A percentile compares a stretch with the other conserved stretches of the same genome.
phyloP scores from a whole-genome alignment of 1,139 yeast species.

The Yamadazyma blattariae region DNA sequence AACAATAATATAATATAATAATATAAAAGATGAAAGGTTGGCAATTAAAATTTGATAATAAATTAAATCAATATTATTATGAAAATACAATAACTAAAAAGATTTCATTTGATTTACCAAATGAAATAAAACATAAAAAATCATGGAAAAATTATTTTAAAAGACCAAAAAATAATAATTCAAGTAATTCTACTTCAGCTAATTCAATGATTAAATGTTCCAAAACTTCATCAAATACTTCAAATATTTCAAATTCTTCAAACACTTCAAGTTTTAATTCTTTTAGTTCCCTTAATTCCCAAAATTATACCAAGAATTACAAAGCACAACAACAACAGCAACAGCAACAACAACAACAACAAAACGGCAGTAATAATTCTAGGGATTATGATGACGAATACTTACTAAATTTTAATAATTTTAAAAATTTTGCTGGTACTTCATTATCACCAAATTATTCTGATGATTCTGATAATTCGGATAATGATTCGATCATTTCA shows the following conservation, averaged over 20 bases:
- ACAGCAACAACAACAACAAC: not conserved
- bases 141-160: not conserved
- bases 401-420: slow-evolving; percentile 23
- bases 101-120: slow-evolving; percentile 33
- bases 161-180: not conserved
- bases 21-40: slow-evolving; percentile 15
- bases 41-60: slow-evolving; percentile 29
- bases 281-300: not conserved
- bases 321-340: not conserved
- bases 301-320: not conserved
- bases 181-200: not conserved
- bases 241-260: not conserved
- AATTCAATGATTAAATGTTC: not conserved
- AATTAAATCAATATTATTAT: slow-evolving; percentile 37
- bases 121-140: slow-evolving; percentile 27
- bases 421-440: slow-evolving; percentile 34
- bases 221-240: no score
- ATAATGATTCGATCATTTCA: slow-evolving; percentile 21
- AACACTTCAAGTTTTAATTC: not conserved
- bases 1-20: no score
- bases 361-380: not conserved
- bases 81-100: slow-evolving; percentile 17
- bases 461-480: slow-evolving; percentile 13
- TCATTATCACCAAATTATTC: slow-evolving; percentile 15
- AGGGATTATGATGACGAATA: slow-evolving; percentile 25